Evolutionary conservation across 805 yeast species (phyloP), one percentile per base, ranked within the genome.

Genomic region (Candida suzukii): DNA sequence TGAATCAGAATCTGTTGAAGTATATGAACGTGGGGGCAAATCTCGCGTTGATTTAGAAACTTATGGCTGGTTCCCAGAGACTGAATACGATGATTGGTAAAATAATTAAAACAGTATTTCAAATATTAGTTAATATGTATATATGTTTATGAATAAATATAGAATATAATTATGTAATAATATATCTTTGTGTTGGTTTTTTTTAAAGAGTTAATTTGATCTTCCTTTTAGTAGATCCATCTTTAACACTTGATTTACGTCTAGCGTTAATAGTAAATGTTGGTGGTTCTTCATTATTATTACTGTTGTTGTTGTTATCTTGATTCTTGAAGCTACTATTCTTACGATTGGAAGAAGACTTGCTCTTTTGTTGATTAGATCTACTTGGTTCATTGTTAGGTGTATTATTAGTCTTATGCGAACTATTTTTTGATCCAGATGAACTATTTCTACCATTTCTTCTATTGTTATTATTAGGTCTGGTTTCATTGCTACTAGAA

Each of bases 51-150:
- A 63, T 42, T 46, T 81, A 24, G 49, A 54, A 1, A 67, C 60
- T 13, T 70, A 54, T 50, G 93, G 91, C 12, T 84, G 93, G 91
- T 83, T 80, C 54, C 88, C 88, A 1, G 68, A 36, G 7, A 46
- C 68, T 10, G 74, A 70, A 8, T 54, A 64, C 6, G 64, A 65
- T 27, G 41, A 46, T 14, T 26, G 32, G 25, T 36, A 25, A 20
- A 11, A 8, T 33, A 14, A 20, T 11, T 5, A 19, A 21, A 32
- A 34, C 24, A 17, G 18, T 30, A 30, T n/a, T 17, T n/a, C 5
- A 19, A 8, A 18, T 8, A 11, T n/a, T 32, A 11, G 24, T 19
- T 8, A 11, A 33, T 14, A 20, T 21, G 21, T 20, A 33, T 30
- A 30, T 17, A 8, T 30, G 30, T 27, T 12, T 14, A 14, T 30